Evolutionary conservation across 2,329 filamentous ascomycete genomes (phyloP).

Genomic region (Xylariaceae sp.): DNA sequence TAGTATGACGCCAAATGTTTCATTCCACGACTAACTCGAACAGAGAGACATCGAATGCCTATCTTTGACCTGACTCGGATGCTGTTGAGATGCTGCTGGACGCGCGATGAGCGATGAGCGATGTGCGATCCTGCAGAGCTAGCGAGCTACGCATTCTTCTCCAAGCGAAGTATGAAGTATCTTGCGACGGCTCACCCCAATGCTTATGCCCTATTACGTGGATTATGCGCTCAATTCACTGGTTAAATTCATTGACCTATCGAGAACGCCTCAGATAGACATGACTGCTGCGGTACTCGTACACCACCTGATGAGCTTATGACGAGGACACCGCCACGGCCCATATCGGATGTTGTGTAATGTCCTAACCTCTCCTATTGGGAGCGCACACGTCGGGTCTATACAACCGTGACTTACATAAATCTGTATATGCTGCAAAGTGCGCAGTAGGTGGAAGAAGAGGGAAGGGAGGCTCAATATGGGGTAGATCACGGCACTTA

Average conservation of each 20-base stretch:
- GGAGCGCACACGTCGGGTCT: slow-evolving; percentile 4
- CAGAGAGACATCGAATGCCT: not conserved
- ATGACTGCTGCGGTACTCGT: slow-evolving; percentile 1
- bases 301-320: slow-evolving; percentile 1
- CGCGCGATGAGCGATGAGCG: not conserved
- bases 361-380: not conserved
- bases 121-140: not conserved
- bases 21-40: not conserved
- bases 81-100: not conserved
- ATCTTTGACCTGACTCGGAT: not conserved
- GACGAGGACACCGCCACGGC: not conserved
- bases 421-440: not conserved
- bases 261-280: not conserved
- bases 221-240: slow-evolving; percentile 2
- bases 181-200: not conserved
- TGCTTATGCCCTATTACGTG: not conserved
- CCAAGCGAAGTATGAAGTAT: not conserved
- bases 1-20: not conserved
- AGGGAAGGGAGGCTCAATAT: not conserved
- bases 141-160: not conserved
- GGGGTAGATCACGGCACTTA: not conserved
- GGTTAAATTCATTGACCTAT: not conserved
- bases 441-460: not conserved
- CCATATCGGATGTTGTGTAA: slow-evolving; percentile 1
- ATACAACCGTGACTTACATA: not conserved